Percentiles rank a stretch among this genome's conserved stretches.
These are phyloP conservation scores for Starmerella stigmatis DNA, from an alignment of 805 yeast species.

Conservation along the genomic window DNA sequence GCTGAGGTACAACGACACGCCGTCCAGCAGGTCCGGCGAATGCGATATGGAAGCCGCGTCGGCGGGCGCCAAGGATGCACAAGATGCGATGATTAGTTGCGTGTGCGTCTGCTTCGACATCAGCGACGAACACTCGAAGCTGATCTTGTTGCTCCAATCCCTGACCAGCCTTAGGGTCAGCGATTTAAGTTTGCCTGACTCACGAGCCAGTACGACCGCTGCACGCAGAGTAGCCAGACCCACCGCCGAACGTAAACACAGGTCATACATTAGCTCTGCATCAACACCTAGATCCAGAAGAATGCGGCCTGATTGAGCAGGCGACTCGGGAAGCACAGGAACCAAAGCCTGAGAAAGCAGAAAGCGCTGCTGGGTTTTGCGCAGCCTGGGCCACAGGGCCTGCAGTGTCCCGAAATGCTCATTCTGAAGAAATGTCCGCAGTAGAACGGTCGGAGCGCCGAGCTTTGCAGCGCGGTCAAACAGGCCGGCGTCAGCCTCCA, in stretches of 20 bases:
- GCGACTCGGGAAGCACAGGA: conserved; percentile 3
- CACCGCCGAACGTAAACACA: conserved; percentile 6
- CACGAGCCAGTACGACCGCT: conserved; percentile 18
- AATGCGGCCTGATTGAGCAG: conserved; percentile 16
- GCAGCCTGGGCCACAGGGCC: conserved; percentile 5
- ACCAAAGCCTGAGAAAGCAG: conserved; percentile 15
- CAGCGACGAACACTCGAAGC: conserved; percentile 36
- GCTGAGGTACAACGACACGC: conserved; percentile 46
- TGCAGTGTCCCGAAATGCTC: conserved; percentile 1
- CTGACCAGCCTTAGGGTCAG: conserved; percentile 17
- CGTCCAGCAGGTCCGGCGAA: conserved; percentile 36
- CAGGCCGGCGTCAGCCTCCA: conserved; percentile 11
- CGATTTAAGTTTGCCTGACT: not conserved
- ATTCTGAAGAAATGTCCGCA: conserved; percentile 11
- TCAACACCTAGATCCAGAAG: conserved; percentile 13
- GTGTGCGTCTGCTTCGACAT: conserved; percentile 42
- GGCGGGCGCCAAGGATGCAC: conserved; percentile 22
- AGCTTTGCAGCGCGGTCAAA: conserved; percentile 23
- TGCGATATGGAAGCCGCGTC: conserved; percentile 31
- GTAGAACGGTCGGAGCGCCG: conserved; percentile 22
- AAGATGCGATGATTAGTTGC: conserved; percentile 36
- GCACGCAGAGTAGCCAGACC: conserved; percentile 18
- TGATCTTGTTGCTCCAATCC: conserved; percentile 34
- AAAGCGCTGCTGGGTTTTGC: conserved; percentile 18
- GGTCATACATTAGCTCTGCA: conserved; percentile 8